Evolutionary conservation across 2,329 filamentous ascomycete genomes (phyloP).

Genomic region (Ophiostoma triangulosporum): DNA sequence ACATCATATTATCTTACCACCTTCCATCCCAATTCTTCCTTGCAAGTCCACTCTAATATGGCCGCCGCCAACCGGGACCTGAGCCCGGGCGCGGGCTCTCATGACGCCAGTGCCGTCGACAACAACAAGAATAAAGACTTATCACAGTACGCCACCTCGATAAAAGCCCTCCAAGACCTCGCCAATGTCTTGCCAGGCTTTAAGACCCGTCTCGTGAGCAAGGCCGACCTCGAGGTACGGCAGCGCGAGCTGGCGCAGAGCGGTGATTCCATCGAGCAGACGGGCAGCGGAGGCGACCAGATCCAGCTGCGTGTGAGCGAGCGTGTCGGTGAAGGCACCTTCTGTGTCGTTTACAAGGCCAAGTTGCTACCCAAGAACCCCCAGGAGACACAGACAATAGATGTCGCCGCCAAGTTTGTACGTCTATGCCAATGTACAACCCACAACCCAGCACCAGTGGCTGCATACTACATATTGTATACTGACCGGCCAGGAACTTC

Average conservation of each 20-base stretch:
- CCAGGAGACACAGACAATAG: not conserved
- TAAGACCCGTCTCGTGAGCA: slow-evolving; percentile 44
- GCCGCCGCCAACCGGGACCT: slow-evolving; percentile 9
- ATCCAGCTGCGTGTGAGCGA: slow-evolving; percentile 9
- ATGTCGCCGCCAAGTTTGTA: slow-evolving; percentile 12
- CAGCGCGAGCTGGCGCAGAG: slow-evolving; percentile 5
- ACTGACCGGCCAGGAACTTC: slow-evolving; percentile 9
- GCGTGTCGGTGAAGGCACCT: slow-evolving; percentile 13
- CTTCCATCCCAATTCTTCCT: too few species aligned
- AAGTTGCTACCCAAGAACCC: not conserved
- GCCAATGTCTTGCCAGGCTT: slow-evolving; percentile 2
- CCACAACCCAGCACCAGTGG: too few species aligned
- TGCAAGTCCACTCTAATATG: not conserved
- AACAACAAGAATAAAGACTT: not conserved
- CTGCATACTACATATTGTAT: not conserved
- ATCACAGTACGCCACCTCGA: not conserved
- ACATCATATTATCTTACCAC: too few species aligned
- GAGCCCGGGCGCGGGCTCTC: slow-evolving; percentile 10
- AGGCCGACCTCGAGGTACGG: slow-evolving; percentile 82
- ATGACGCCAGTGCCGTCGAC: not conserved
- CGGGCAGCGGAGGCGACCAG: slow-evolving; percentile 5
- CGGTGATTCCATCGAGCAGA: slow-evolving; percentile 6
- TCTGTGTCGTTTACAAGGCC: slow-evolving; percentile 13
- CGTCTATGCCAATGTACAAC: not conserved
- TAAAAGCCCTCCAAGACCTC: slow-evolving; percentile 11